Evolutionary conservation across 805 yeast genomes (phyloP).

Genomic region (Saturnispora sanitii): DNA sequence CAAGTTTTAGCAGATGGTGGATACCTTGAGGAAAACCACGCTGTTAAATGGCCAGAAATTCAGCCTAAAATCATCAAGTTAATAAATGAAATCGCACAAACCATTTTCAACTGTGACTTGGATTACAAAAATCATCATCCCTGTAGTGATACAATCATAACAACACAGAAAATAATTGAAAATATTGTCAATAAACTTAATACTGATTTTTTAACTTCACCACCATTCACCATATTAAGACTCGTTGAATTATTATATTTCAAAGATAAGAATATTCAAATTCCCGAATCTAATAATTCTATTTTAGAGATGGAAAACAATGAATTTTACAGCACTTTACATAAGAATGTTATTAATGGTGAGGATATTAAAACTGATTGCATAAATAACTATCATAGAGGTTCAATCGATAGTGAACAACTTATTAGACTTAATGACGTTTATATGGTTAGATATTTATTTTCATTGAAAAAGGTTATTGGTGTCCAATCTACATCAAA

Average conservation of each 20-base stretch:
- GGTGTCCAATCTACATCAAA: slow-evolving; percentile 4
- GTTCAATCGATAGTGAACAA: background rate
- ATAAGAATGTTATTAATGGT: slow-evolving; percentile 3
- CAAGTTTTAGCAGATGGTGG: slow-evolving; percentile 4
- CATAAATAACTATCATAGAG: slow-evolving; percentile 5
- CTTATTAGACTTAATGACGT: slow-evolving; percentile 3
- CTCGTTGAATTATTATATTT: slow-evolving; percentile 3
- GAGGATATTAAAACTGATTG: background rate
- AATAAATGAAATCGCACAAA: background rate
- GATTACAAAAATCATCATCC: slow-evolving; percentile 3
- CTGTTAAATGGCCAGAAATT: slow-evolving; percentile 1
- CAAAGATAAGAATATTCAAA: background rate
- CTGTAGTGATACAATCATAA: background rate
- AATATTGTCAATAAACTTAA: background rate
- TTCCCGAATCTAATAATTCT: slow-evolving; percentile 2
- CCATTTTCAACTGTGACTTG: slow-evolving; percentile 2
- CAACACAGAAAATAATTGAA: slow-evolving; percentile 1
- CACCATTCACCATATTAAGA: slow-evolving; percentile 5
- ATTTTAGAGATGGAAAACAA: background rate
- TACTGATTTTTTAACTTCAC: background rate
- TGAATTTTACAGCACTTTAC: background rate
- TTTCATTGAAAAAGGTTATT: slow-evolving; percentile 1
- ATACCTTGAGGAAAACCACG: slow-evolving; percentile 3
- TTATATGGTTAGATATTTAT: slow-evolving; percentile 5
- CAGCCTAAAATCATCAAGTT: background rate